Percentiles rank a stretch among this genome's conserved stretches.
phyloP scores from a whole-genome alignment of 2,329 filamentous ascomycete species.

The Alternaria ethzedia region DNA sequence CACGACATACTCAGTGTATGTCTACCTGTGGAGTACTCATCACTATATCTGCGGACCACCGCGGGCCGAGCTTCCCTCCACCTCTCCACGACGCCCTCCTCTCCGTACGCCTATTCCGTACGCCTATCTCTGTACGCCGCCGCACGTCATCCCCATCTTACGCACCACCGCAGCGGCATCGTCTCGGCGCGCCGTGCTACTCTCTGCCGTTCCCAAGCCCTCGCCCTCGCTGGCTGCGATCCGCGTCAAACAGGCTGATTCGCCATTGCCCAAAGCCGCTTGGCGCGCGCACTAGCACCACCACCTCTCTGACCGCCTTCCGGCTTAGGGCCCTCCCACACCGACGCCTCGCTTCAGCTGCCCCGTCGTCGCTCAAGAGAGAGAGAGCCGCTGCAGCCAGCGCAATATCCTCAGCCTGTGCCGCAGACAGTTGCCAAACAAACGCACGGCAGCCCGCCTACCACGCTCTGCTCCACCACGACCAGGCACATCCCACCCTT shows the following conservation, averaged over 20 bases:
- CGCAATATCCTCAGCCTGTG: slow-evolving; percentile 2
- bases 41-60: slow-evolving; percentile 12
- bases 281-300: slow-evolving; percentile 29
- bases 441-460: slow-evolving; percentile 10
- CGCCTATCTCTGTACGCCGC: slow-evolving; percentile 2
- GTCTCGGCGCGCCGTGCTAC: slow-evolving; percentile 17
- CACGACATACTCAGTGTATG: background rate
- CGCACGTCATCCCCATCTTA: slow-evolving; percentile 28
- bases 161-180: slow-evolving; percentile 21
- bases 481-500: slow-evolving; percentile 29
- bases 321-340: slow-evolving; percentile 23
- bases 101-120: slow-evolving; percentile 4
- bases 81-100: background rate
- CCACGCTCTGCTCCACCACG: slow-evolving; percentile 10
- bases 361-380: slow-evolving; percentile 12
- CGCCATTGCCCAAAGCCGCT: slow-evolving; percentile 31
- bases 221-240: slow-evolving; percentile 12
- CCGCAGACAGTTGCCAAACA: slow-evolving; percentile 9
- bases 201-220: slow-evolving; percentile 25
- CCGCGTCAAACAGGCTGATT: slow-evolving; percentile 30
- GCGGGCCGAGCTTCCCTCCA: slow-evolving; percentile 25
- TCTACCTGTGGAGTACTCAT: background rate
- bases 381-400: slow-evolving; percentile 22
- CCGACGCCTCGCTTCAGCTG: slow-evolving; percentile 27
- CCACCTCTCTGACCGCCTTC: slow-evolving; percentile 40